Conservation (phyloP, 1,139 yeast genomes). For the Yamadazyma atlantica region DNA sequence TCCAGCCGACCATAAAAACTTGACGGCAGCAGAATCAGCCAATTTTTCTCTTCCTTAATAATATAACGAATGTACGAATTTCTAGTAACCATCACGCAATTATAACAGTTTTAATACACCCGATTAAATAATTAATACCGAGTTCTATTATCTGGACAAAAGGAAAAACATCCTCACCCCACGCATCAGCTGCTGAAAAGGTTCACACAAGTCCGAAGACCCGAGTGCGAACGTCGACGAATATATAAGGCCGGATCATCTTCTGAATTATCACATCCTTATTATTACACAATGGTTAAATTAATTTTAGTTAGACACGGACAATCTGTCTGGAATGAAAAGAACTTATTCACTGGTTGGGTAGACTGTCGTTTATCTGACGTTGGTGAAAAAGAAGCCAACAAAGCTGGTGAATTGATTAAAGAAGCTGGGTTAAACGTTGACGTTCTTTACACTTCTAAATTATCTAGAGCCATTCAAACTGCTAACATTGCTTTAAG, state of each 20-base stretch:
- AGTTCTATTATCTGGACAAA: no score
- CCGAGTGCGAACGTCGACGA: slow-evolving; percentile 15
- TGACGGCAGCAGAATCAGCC: slow-evolving; percentile 2
- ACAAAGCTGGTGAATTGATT: slow-evolving; percentile 89
- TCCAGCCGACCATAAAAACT: slow-evolving; percentile 76
- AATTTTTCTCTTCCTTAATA: slow-evolving; percentile 1
- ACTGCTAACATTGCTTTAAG: slow-evolving; percentile 96
- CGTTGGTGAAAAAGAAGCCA: slow-evolving; percentile 86
- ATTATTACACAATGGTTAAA: slow-evolving; percentile 49
- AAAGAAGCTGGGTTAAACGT: slow-evolving; percentile 84
- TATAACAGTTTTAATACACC: no score
- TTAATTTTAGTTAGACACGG: slow-evolving; percentile 94
- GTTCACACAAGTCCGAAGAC: slow-evolving; percentile 28
- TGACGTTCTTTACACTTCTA: slow-evolving; percentile 88
- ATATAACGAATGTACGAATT: neutral
- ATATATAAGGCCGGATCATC: neutral
- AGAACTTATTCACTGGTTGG: slow-evolving; percentile 99
- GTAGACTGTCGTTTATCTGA: slow-evolving; percentile 89
- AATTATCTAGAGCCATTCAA: slow-evolving; percentile 93
- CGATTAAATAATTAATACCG: no score
- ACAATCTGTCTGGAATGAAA: slow-evolving; percentile 98
- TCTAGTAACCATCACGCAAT: no score
- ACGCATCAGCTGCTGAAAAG: no score
- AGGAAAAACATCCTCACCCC: no score
- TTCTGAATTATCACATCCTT: neutral